Conservation (phyloP, 164 flowering plant species). For the Umbilicus rupestris region DNA sequence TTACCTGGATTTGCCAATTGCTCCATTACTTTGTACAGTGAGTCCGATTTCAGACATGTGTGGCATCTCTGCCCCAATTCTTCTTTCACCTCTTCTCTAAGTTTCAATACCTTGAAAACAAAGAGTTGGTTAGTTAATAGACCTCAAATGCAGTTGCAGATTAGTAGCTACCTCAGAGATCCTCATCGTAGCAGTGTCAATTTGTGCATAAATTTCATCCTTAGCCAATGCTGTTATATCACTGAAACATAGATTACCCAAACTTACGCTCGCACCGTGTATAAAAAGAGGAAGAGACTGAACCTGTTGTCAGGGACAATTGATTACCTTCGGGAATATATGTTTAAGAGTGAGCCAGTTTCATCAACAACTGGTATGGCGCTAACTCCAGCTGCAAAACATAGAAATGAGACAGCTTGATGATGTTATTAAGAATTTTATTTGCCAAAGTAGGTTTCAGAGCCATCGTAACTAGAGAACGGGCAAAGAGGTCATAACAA, state of each 20-base stretch:
- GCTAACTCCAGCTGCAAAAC: conserved; percentile 2
- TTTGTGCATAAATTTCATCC: background rate
- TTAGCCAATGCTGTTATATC: conserved; percentile 1
- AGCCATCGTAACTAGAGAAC: background rate
- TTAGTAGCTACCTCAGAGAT: conserved; percentile 1
- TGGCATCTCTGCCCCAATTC: background rate
- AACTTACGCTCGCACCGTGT: no score
- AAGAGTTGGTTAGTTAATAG: background rate
- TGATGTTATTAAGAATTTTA: background rate
- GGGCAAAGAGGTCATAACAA: background rate
- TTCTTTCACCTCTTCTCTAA: background rate
- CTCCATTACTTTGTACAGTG: conserved; percentile 1
- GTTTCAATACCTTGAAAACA: background rate
- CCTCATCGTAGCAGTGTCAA: background rate
- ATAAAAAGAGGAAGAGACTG: no score
- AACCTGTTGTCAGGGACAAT: background rate
- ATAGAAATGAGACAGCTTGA: background rate
- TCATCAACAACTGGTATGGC: background rate
- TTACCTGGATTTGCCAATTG: conserved; percentile 4
- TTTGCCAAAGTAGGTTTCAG: background rate
- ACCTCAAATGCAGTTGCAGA: background rate
- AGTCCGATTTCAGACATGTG: conserved; percentile 2
- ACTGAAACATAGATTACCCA: background rate
- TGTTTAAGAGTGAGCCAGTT: conserved; percentile 6
- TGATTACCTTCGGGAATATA: conserved; percentile 1